These are phyloP conservation scores for Trifolium repens DNA, from an alignment of 306 rosid species.

Conservation along the genomic window DNA sequence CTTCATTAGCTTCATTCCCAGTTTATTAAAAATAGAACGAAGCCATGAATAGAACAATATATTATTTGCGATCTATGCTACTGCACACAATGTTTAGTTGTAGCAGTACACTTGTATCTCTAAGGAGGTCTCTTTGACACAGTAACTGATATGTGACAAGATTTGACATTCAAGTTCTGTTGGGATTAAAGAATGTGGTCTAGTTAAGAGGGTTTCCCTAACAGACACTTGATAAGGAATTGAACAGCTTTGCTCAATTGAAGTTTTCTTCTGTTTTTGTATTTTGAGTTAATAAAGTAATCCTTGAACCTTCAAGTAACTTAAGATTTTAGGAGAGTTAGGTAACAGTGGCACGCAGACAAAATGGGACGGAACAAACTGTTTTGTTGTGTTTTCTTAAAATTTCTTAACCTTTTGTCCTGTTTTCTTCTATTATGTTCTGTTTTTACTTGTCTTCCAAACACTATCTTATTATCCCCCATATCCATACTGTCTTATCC, in stretches of 20 bases:
- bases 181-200: background rate
- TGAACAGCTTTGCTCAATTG: background rate
- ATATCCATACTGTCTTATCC: background rate
- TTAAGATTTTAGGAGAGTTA: too few species aligned
- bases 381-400: background rate
- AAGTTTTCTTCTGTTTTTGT: background rate
- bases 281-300: constrained; percentile 5
- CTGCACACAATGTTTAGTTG: background rate
- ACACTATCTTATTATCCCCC: background rate
- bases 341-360: background rate
- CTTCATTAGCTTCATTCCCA: constrained; percentile 14
- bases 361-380: background rate
- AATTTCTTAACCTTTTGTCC: background rate
- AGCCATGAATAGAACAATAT: constrained; percentile 17
- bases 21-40: constrained; percentile 10
- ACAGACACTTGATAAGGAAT: background rate
- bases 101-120: background rate
- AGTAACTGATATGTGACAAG: background rate
- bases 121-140: constrained; percentile 16
- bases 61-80: constrained; percentile 14
- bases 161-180: constrained; percentile 4
- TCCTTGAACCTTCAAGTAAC: background rate
- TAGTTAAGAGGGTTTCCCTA: background rate
- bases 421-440: background rate
- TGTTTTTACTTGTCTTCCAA: background rate